Evolutionary conservation across 2,329 filamentous ascomycete species (phyloP), one percentile per base, ranked within the genome.

Genomic region (Fusarium sublunatum): DNA sequence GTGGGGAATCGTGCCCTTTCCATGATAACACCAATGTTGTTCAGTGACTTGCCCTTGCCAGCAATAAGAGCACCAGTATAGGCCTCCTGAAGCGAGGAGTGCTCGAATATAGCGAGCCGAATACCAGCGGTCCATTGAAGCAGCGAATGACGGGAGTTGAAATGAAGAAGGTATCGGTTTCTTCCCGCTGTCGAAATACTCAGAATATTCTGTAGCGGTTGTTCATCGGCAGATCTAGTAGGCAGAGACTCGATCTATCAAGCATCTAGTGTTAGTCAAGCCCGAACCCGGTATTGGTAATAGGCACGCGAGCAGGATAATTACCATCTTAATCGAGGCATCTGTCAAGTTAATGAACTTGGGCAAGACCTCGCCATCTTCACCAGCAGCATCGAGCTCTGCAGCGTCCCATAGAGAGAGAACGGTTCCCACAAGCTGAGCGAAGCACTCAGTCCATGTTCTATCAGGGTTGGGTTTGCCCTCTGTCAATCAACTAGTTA

Each of bases 331-430:
- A 70, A 99, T 93, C 0, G 95, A 97, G 19, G 95, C 95, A 83
- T 99, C 95, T 7, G 95, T 96, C 58, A 99, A 79, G 73, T 99
- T 99, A 76, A 99, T 93, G 75, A 97, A 99, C 46, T 91, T 95
- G 29, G 93, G 92, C 38, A 94, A 81, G 43, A 96, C 91, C 73
- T 96, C 91, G 65, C 89, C 91, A 70, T 95, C 88, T 69, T 92
- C 89, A 32, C 91, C 92, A 11, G 92, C 93, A 35, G 88, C 88
- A 78, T 99, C 95, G 56, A 98, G 83, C 74, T 95, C 93, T 64
- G 91, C 88, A 24, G 94, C 93, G 77, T 99, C 94, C 95, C 95
- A 99, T 45, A 98, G 81, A 7, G 95, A 97, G 54, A 99, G 80
- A 13, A 98, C 92, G 2, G 95, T 98, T 65, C 95, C 95, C 15